These are phyloP conservation scores for Clarkia xantiana DNA, from an alignment of 345 rosid genomes.

Conservation along the genomic window DNA sequence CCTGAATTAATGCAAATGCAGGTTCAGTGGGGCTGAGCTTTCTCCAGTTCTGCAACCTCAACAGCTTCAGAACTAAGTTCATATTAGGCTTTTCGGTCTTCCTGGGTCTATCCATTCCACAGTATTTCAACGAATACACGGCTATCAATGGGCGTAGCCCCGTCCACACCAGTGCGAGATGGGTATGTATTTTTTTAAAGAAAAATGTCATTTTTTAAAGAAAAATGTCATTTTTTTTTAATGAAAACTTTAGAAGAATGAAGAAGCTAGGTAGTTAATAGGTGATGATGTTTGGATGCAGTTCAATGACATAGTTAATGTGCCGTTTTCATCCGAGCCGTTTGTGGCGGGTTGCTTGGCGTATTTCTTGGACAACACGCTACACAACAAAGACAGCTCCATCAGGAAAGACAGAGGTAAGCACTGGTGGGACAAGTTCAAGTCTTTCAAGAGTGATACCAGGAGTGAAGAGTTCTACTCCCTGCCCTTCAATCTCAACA, in stretches of 20 bases:
- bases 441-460: conserved; percentile 45
- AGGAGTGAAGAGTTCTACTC: conserved; percentile 89
- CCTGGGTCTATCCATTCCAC: conserved; percentile 82
- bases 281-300: conserved; percentile 12
- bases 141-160: conserved; percentile 81
- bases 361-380: conserved; percentile 67
- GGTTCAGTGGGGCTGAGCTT: conserved; percentile 92
- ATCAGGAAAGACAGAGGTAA: conserved; percentile 83
- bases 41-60: conserved; percentile 90
- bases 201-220: not conserved
- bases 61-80: conserved; percentile 77
- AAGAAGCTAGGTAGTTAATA: no score
- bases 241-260: no score
- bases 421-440: conserved; percentile 96
- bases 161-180: conserved; percentile 70
- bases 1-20: conserved; percentile 9
- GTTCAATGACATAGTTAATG: conserved; percentile 92
- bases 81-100: conserved; percentile 82
- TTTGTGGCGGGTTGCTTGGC: conserved; percentile 84
- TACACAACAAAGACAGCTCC: conserved; percentile 31
- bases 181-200: conserved; percentile 41
- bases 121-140: conserved; percentile 87
- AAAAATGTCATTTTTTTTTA: not conserved
- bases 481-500: conserved; percentile 82
- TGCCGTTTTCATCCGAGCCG: conserved; percentile 83